phyloP scores from a whole-genome alignment of 2,329 filamentous ascomycete species.

The Volutella citrinella region DNA sequence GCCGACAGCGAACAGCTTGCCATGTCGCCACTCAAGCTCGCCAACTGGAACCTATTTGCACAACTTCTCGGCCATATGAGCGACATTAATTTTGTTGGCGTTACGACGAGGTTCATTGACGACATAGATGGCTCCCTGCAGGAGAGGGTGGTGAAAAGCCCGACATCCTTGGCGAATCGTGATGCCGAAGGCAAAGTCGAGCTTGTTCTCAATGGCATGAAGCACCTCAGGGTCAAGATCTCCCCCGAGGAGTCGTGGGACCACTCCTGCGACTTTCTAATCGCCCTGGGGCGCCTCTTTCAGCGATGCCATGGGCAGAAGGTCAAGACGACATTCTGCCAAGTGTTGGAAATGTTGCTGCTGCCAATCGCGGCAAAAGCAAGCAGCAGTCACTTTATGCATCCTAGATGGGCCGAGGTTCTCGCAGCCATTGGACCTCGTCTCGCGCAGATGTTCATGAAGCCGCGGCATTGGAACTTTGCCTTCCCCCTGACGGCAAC shows the following conservation, averaged over 20 bases:
- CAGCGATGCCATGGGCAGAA: slow-evolving; percentile 80
- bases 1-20: slow-evolving; percentile 79
- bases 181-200: slow-evolving; percentile 81
- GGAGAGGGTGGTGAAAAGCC: slow-evolving; percentile 69
- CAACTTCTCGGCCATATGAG: slow-evolving; percentile 96
- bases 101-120: slow-evolving; percentile 75
- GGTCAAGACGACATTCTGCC: slow-evolving; percentile 92
- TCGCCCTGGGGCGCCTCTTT: slow-evolving; percentile 77
- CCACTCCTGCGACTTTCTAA: slow-evolving; percentile 85
- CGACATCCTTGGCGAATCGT: slow-evolving; percentile 51
- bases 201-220: slow-evolving; percentile 86
- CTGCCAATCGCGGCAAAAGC: slow-evolving; percentile 83
- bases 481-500: slow-evolving; percentile 87
- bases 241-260: slow-evolving; percentile 75
- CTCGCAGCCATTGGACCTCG: slow-evolving; percentile 75
- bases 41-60: slow-evolving; percentile 94
- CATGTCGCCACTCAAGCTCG: slow-evolving; percentile 77
- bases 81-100: slow-evolving; percentile 81
- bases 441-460: slow-evolving; percentile 79
- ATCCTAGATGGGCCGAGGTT: slow-evolving; percentile 84
- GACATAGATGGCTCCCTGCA: slow-evolving; percentile 78
- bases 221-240: slow-evolving; percentile 75
- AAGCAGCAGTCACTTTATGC: slow-evolving; percentile 69
- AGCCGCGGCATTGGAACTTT: slow-evolving; percentile 87
- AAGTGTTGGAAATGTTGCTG: slow-evolving; percentile 82